Conservation (phyloP, 306 rosid genomes). For the Sophora flavescens region DNA sequence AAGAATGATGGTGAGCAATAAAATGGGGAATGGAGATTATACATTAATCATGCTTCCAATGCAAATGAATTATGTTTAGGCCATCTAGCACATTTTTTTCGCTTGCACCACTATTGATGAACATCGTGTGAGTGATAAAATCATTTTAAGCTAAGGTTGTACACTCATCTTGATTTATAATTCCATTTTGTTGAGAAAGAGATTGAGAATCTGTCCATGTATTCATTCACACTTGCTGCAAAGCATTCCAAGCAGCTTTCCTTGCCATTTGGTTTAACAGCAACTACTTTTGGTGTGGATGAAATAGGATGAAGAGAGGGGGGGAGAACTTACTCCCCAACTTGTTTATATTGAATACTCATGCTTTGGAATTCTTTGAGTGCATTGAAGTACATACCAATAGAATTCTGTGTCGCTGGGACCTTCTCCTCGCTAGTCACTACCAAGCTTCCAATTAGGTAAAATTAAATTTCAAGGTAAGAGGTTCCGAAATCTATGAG, state of each 20-base stretch:
- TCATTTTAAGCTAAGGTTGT: not conserved
- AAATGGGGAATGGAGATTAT: not conserved
- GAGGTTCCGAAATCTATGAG: no score
- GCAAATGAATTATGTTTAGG: conserved; percentile 6
- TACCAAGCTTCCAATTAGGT: no score
- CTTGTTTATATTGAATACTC: no score
- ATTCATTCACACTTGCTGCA: not conserved
- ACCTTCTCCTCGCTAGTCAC: no score
- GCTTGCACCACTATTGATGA: not conserved
- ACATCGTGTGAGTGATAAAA: conserved; percentile 1
- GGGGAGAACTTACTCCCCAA: not conserved
- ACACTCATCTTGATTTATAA: not conserved
- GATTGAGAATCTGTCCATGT: not conserved
- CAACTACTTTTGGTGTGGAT: no score
- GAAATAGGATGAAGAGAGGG: no score
- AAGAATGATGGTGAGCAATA: conserved; percentile 2
- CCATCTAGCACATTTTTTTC: not conserved
- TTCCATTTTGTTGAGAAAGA: not conserved
- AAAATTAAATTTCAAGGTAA: no score
- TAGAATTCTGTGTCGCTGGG: no score
- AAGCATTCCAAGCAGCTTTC: no score
- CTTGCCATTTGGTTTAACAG: no score
- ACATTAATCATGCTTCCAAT: not conserved
- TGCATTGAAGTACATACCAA: no score
- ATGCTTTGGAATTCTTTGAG: no score